Evolutionary conservation across 345 rosid species (phyloP).

Genomic region (Crucihimalaya himalaica): DNA sequence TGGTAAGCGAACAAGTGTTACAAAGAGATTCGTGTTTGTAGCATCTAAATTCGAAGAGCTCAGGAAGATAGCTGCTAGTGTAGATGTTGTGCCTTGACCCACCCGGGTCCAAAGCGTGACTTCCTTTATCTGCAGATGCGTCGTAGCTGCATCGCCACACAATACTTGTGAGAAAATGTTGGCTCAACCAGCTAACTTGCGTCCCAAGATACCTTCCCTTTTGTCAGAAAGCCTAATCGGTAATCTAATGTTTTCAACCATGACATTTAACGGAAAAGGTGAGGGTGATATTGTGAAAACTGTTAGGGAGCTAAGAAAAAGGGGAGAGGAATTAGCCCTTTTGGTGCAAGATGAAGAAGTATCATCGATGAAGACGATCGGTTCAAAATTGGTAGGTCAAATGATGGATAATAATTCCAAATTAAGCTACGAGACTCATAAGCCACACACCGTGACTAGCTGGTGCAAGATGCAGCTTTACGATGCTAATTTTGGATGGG

Average conservation of each 20-base stretch:
- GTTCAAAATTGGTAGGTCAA: background rate
- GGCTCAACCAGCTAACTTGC: background rate
- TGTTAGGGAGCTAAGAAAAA: background rate
- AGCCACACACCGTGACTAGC: background rate
- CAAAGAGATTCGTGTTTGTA: background rate
- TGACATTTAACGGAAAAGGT: background rate
- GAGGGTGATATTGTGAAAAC: background rate
- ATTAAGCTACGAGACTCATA: background rate
- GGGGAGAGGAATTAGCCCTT: background rate
- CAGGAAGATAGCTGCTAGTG: background rate
- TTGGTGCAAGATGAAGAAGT: background rate
- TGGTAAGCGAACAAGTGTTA: background rate
- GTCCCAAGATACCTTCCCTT: background rate
- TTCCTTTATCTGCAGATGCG: background rate
- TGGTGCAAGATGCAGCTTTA: background rate
- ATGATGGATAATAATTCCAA: background rate
- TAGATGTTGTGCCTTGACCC: background rate
- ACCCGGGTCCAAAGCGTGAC: background rate
- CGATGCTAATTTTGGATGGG: background rate
- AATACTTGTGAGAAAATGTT: background rate
- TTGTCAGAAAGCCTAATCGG: background rate
- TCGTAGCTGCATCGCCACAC: background rate
- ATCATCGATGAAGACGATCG: background rate
- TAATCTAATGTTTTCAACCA: background rate
- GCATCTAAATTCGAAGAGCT: background rate